Conservation (phyloP, 2,329 filamentous ascomycete species). For the Penicillium verrucosum region DNA sequence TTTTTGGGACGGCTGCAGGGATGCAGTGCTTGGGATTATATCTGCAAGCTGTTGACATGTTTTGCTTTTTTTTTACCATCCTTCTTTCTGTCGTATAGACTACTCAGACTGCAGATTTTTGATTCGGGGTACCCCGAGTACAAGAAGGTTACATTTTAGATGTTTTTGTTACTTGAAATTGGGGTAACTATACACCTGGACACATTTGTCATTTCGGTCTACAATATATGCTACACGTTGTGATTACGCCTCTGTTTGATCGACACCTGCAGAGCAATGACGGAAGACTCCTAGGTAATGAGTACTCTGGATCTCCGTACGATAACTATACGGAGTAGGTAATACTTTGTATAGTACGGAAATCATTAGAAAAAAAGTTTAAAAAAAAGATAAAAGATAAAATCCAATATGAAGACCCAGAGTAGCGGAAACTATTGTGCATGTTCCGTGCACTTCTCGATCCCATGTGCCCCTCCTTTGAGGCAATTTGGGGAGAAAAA, state of each 20-base stretch:
- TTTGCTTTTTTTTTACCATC: background rate
- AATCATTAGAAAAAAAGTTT: background rate
- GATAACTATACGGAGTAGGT: background rate
- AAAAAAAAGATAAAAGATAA: background rate
- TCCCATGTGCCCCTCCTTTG: constrained; percentile 4
- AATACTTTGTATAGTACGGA: background rate
- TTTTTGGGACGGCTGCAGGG: constrained; percentile 14
- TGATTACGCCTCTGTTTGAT: constrained; percentile 1
- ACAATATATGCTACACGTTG: background rate
- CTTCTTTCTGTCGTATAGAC: background rate
- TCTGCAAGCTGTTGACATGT: background rate
- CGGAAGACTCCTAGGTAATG: background rate
- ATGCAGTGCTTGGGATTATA: background rate
- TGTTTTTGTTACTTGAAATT: background rate
- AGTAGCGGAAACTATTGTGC: constrained; percentile 9
- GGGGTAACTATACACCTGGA: background rate
- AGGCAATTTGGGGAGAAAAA: background rate
- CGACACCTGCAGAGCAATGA: background rate
- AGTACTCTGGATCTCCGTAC: background rate
- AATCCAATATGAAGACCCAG: background rate
- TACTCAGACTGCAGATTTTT: background rate
- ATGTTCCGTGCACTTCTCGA: constrained; percentile 9
- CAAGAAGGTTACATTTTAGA: background rate
- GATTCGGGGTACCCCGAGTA: constrained; percentile 16
- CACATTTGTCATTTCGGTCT: background rate